These are phyloP conservation scores for Vigna mungo DNA, from an alignment of 306 rosid genomes.

Conservation along the genomic window DNA sequence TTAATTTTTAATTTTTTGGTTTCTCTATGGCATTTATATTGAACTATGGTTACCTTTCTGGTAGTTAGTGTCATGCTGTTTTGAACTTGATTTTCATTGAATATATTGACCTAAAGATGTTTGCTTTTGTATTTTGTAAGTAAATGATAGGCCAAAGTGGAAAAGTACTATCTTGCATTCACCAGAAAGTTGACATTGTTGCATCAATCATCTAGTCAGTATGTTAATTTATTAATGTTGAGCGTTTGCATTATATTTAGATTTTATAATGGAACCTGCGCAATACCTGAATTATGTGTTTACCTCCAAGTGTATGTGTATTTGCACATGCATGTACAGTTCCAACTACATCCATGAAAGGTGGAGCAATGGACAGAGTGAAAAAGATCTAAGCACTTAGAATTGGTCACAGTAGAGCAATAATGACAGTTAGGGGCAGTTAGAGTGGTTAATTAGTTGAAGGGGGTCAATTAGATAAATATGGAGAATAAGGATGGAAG, in stretches of 20 bases:
- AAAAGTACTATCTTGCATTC: slow-evolving; percentile 22
- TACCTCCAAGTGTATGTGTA: neutral
- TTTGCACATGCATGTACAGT: slow-evolving; percentile 27
- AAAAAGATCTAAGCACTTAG: slow-evolving; percentile 6
- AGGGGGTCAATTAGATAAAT: neutral
- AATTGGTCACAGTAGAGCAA: neutral
- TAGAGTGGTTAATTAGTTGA: neutral
- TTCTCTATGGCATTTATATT: neutral
- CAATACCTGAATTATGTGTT: slow-evolving; percentile 14
- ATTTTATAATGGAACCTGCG: slow-evolving; percentile 19
- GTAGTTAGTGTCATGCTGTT: slow-evolving; percentile 24
- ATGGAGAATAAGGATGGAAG: neutral
- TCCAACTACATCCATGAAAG: slow-evolving; percentile 16
- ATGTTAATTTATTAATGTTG: neutral
- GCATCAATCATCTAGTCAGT: slow-evolving; percentile 14
- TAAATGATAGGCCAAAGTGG: slow-evolving; percentile 8
- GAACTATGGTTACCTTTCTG: slow-evolving; percentile 31
- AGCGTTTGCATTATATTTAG: slow-evolving; percentile 8
- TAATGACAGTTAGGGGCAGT: neutral
- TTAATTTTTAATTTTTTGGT: neutral
- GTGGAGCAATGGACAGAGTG: neutral
- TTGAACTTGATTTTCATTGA: slow-evolving; percentile 10
- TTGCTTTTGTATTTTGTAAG: slow-evolving; percentile 12
- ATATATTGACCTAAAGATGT: neutral
- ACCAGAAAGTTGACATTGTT: slow-evolving; percentile 15